Percentiles rank a stretch among this genome's conserved stretches.
These are phyloP conservation scores for Vicia sativa DNA, from an alignment of 306 rosid genomes.

Conservation along the genomic window DNA sequence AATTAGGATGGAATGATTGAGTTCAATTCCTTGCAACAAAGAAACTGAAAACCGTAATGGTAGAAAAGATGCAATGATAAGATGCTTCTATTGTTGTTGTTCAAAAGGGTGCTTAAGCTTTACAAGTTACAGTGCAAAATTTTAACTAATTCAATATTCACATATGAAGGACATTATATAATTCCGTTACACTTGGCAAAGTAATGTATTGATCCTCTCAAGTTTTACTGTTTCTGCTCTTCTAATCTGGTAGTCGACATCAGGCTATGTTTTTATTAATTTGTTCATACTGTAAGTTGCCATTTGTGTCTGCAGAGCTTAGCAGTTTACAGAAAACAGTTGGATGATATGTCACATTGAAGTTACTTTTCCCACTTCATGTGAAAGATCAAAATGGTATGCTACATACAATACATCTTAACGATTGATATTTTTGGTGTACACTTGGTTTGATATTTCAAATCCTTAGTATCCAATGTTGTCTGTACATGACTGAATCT, in stretches of 20 bases:
- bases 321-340: conserved; percentile 58
- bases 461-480: neutral
- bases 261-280: conserved; percentile 8
- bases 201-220: conserved; percentile 7
- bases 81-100: neutral
- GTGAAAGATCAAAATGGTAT: conserved; percentile 31
- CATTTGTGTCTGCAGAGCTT: conserved; percentile 50
- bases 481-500: conserved; percentile 7
- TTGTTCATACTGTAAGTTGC: conserved; percentile 28
- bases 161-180: neutral
- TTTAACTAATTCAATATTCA: conserved; percentile 1
- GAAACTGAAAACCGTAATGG: too few species aligned
- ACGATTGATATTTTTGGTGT: neutral
- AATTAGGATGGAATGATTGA: too few species aligned
- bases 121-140: neutral
- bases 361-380: conserved; percentile 16
- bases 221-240: conserved; percentile 5
- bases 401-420: neutral
- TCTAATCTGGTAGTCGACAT: conserved; percentile 17
- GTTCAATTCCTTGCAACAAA: too few species aligned
- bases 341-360: conserved; percentile 53
- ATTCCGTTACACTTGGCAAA: conserved; percentile 11
- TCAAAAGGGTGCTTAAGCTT: conserved; percentile 15
- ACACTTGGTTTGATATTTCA: neutral
- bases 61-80: too few species aligned